Conservation (phyloP, 768 basidiomycete genomes). For the Boletus patriciae region DNA sequence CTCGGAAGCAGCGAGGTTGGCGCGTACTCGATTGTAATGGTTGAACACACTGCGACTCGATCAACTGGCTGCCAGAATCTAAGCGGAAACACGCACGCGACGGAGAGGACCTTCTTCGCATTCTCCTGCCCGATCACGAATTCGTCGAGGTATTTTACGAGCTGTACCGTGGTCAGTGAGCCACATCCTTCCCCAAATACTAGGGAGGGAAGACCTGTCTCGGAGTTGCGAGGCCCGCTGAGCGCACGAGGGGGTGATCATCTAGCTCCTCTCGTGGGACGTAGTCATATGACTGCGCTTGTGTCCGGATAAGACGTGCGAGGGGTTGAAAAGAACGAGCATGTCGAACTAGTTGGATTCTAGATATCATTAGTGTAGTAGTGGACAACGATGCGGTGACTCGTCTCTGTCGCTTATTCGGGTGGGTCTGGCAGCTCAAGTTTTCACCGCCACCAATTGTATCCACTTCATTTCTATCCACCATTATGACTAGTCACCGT, state of each 20-base stretch:
- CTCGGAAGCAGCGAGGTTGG: constrained; percentile 57
- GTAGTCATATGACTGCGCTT: constrained; percentile 51
- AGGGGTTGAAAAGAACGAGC: constrained; percentile 29
- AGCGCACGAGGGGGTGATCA: constrained; percentile 35
- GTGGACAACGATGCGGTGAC: too few species aligned
- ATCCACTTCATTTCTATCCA: background rate
- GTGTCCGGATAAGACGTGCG: constrained; percentile 51
- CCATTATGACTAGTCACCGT: constrained; percentile 44
- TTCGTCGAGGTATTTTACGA: constrained; percentile 82
- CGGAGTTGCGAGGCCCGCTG: constrained; percentile 59
- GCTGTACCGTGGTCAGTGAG: constrained; percentile 42
- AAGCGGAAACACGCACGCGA: constrained; percentile 66
- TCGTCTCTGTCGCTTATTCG: background rate
- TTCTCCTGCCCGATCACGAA: constrained; percentile 90
- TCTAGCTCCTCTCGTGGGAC: constrained; percentile 31
- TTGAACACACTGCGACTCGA: constrained; percentile 73
- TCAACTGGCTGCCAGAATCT: constrained; percentile 2
- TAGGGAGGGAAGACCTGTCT: constrained; percentile 41
- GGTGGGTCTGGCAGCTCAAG: background rate
- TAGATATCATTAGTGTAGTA: constrained; percentile 13
- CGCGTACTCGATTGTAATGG: constrained; percentile 86
- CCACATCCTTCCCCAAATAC: background rate
- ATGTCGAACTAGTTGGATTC: constrained; percentile 25
- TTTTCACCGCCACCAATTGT: background rate
- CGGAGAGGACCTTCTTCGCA: constrained; percentile 92